phyloP scores from a whole-genome alignment of 768 basidiomycete genomes.

The Xanthoconium purpureum region DNA sequence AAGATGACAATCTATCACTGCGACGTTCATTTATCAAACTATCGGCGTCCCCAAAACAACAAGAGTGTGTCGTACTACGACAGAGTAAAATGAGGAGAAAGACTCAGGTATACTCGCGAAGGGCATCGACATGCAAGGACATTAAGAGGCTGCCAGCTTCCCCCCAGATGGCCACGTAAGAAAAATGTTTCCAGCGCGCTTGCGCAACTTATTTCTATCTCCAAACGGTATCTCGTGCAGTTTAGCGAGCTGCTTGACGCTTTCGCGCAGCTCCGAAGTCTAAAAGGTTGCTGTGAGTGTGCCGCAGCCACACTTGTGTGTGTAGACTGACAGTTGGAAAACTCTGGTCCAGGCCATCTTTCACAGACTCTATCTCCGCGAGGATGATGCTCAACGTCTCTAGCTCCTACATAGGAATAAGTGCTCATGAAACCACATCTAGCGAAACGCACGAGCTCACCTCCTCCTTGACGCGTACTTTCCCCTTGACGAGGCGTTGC shows the following conservation, averaged over 20 bases:
- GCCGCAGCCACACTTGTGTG: not conserved
- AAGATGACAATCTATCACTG: conserved; percentile 2
- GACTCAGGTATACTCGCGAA: conserved; percentile 7
- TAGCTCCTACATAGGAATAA: conserved; percentile 18
- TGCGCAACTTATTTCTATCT: conserved; percentile 27
- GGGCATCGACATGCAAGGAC: not conserved
- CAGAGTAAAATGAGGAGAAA: not conserved
- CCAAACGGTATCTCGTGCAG: conserved; percentile 31
- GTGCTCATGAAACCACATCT: not conserved
- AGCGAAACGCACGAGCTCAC: conserved; percentile 3
- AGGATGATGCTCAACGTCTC: conserved; percentile 27
- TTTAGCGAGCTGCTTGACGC: conserved; percentile 24
- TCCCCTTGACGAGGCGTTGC: conserved; percentile 33
- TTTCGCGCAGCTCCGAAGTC: conserved; percentile 19
- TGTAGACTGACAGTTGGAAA: conserved; percentile 15
- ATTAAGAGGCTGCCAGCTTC: not conserved
- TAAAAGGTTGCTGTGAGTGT: conserved; percentile 3
- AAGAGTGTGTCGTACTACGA: not conserved
- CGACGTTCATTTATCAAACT: not conserved
- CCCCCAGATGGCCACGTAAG: conserved; percentile 13
- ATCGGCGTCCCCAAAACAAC: not conserved
- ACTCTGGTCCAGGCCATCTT: conserved; percentile 6
- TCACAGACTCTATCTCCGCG: conserved; percentile 31
- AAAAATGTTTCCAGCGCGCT: conserved; percentile 16
- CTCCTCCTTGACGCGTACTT: conserved; percentile 22